Conservation (phyloP, 495 filamentous ascomycete species). For the Glarea lozoyensis region DNA sequence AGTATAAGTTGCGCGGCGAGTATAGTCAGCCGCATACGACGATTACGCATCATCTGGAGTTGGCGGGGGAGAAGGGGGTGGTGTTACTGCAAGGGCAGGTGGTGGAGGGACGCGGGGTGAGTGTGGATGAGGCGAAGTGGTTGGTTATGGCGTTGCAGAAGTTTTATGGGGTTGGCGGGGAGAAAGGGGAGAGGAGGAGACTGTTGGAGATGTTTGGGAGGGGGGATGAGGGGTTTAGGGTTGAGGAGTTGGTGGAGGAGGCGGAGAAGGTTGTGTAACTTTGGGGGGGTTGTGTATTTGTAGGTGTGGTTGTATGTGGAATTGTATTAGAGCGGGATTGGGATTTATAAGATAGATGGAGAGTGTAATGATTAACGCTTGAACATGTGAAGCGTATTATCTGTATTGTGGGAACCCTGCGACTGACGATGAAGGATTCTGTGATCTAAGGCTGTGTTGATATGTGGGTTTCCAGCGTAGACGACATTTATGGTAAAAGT, state of each 20-base stretch:
- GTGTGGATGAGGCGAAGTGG: conserved; percentile 73
- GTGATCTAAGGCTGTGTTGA: too few relatives aligned
- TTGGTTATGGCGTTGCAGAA: conserved; percentile 89
- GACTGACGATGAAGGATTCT: too few relatives aligned
- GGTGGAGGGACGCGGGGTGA: conserved; percentile 66
- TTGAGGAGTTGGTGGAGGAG: conserved; percentile 80
- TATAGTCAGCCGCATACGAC: conserved; percentile 88
- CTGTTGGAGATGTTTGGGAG: conserved; percentile 73
- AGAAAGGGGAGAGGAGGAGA: conserved; percentile 43
- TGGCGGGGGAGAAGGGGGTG: conserved; percentile 59
- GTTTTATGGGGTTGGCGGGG: conserved; percentile 66
- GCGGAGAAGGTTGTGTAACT: conserved; percentile 60
- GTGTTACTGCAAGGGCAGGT: conserved; percentile 81
- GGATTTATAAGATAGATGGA: too few relatives aligned
- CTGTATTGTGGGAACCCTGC: too few relatives aligned
- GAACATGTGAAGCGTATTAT: too few relatives aligned
- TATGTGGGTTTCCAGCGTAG: too few relatives aligned
- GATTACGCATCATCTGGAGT: conserved; percentile 78
- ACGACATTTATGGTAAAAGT: too few relatives aligned
- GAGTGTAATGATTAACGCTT: too few relatives aligned
- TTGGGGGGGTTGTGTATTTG: too few relatives aligned
- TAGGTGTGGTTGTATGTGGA: too few relatives aligned
- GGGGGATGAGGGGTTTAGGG: conserved; percentile 68
- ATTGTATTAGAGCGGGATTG: too few relatives aligned
- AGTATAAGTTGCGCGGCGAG: conserved; percentile 85